Base-by-base conservation (phyloP, 371 early-diverging fungal genomes). In the Polyrhizophydium stewartii region DNA sequence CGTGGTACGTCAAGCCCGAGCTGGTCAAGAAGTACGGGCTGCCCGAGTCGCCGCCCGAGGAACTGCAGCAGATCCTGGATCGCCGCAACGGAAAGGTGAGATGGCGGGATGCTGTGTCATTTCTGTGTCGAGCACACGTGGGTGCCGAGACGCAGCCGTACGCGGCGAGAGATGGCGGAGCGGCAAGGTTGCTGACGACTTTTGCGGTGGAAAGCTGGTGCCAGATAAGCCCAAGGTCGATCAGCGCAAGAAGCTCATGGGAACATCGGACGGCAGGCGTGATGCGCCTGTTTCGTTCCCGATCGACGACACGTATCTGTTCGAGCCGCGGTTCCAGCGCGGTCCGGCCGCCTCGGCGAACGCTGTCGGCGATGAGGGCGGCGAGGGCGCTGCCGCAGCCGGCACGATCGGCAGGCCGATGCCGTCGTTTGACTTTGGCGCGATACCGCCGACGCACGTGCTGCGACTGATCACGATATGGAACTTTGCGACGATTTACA, bases 1-100 rank as follows among this genome's bases (percentile, higher is more conserved):
- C 89, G n/a, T 89, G 88, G 87, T 57, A 85, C 25, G 78, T 89
- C 57, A 75, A 33, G 28, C 52, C 52, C 2, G 52, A 51, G 12
- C 52, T 76, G 9, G 61, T 70, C 22, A 51, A 64, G 28, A 61
- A 65, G 60, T 77, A 71, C 46, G 37, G 53, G 16, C 47, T 77
- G 2, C 60, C 67, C 24, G 67, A 58, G 33, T 56, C 52, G 25
- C 24, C 56, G 2, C 77, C 76, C 1, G 59, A 60, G 0, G 60
- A 64, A 13, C 62, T 68, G 37, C 53, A 27, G 31, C 58, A 63
- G 25, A 22, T 63, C 17, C 58, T 67, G 38, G 64, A 64, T 13
- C 45, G 53, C 28, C 60, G 61, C 13, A 55, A 50, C 17, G 22
- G 61, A 24, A 68, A 68, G 61, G 61, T 57, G 10, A 6, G 28